These are phyloP conservation scores for Albifimbria verrucaria DNA, from an alignment of 2,329 filamentous ascomycete genomes.

Conservation along the genomic window DNA sequence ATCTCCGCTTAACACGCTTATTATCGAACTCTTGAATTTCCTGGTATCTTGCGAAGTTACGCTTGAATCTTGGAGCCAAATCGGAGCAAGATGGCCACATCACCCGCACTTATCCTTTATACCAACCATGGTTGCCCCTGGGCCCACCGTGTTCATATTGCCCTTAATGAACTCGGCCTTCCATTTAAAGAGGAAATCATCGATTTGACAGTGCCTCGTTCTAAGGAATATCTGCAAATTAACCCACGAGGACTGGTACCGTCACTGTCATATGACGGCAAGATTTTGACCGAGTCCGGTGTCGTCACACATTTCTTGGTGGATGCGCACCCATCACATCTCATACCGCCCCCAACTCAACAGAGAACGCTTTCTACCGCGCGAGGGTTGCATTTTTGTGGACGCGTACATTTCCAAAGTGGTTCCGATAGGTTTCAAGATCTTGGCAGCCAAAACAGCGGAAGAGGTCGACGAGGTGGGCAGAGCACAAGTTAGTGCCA, in stretches of 20 bases:
- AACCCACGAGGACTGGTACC: constrained; percentile 81
- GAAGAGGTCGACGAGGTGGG: constrained; percentile 47
- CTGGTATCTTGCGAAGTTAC: too few species aligned
- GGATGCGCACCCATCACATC: constrained; percentile 65
- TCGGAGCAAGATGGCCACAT: background rate
- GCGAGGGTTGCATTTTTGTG: constrained; percentile 67
- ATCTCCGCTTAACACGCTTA: too few species aligned
- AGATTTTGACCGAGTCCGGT: constrained; percentile 70
- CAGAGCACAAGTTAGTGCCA: constrained; percentile 48
- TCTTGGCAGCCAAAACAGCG: constrained; percentile 43
- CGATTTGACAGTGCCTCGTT: constrained; percentile 65
- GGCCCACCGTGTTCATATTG: constrained; percentile 74
- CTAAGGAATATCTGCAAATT: constrained; percentile 70
- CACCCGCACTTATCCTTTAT: constrained; percentile 58
- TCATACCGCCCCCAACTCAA: constrained; percentile 54
- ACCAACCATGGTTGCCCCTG: constrained; percentile 68
- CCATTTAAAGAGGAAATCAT: constrained; percentile 70
- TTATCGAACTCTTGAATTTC: too few species aligned
- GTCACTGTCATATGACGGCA: constrained; percentile 59
- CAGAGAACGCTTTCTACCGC: constrained; percentile 55
- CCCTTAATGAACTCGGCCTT: constrained; percentile 62
- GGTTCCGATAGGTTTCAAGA: constrained; percentile 41
- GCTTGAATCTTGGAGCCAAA: background rate
- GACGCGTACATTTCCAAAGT: constrained; percentile 67
- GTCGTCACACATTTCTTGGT: constrained; percentile 70